A percentile compares a stretch with the other conserved stretches of the same genome.
These are phyloP conservation scores for Dendrocalamus sinicus DNA, from an alignment of 176 grass and related monocot species.

Conservation along the genomic window DNA sequence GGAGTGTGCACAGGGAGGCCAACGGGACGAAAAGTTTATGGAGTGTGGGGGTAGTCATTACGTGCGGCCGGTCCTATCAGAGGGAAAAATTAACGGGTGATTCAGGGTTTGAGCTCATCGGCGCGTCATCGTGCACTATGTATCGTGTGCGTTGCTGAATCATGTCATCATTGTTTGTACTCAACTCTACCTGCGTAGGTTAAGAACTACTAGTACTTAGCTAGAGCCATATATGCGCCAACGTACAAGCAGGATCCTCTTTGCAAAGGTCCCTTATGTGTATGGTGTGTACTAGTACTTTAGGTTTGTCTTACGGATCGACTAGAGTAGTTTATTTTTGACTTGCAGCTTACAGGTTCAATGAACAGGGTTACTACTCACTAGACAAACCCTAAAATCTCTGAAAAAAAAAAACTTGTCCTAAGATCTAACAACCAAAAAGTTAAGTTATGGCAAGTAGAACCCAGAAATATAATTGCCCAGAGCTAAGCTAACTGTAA, in stretches of 20 bases:
- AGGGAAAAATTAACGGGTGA: background rate
- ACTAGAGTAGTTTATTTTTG: background rate
- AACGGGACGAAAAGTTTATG: constrained; percentile 2
- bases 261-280: background rate
- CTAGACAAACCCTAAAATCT: background rate
- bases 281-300: background rate
- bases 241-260: background rate
- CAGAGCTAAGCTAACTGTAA: background rate
- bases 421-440: background rate
- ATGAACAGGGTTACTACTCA: background rate
- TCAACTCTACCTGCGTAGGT: background rate
- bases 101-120: constrained; percentile 33
- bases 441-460: background rate
- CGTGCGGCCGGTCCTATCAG: constrained; percentile 41
- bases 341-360: background rate
- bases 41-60: background rate
- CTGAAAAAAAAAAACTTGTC: background rate
- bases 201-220: background rate
- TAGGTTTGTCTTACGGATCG: background rate
- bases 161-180: constrained; percentile 26
- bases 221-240: background rate
- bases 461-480: background rate
- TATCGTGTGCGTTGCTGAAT: constrained; percentile 38
- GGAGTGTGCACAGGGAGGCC: background rate
- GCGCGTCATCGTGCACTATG: constrained; percentile 45